Base-by-base conservation (phyloP, 371 early-diverging fungal species). In the Mortierella sp. region DNA sequence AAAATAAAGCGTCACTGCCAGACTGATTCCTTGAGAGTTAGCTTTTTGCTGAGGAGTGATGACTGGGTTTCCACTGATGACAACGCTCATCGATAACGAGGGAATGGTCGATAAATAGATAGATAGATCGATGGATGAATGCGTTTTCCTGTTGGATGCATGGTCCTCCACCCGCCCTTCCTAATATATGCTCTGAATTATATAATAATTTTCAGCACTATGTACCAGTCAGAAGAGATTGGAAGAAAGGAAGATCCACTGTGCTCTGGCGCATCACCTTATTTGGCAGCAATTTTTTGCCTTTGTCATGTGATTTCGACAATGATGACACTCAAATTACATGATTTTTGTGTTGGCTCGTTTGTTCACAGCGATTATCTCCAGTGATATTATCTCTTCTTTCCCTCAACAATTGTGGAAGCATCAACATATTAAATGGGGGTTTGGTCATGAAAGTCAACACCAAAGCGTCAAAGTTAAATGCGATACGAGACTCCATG, bases 141-240 rank as follows among this genome's bases (percentile, higher is more conserved):
- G 19, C 36, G 15, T 24, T 21, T 8, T 22, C 15, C 2, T 24
- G 43, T 22, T 45, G 62, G 62, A 45, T 62, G 62, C 24, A 45
- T 62, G 63, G 43, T 7, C 28, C 58, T 43, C n/a, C 47, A 32
- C 53, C 58, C 28, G 11, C 41, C 21, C 24, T 22, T 4, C 19
- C 36, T 36, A 28, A 28, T 28, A 19, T 16, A 16, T 52, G 19
- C 52, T 21, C 22, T 19, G 22, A 52, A 52, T 47, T 47, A 47
- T 47, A 47, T 16, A 32, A 21, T 48, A 38, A 40, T 59, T 67
- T 61, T 61, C 38, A 33, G 45, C 68, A 67, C 60, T 38, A 67
- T 60, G 68, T 67, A 67, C 68, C 68, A 67, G 68, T 67, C 68
- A 67, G 68, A 47, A 60, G 68, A 67, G 68, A 67, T 67, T 67